phyloP scores from a whole-genome alignment of 257 asterid genomes.

The Thymus mandschuricus region DNA sequence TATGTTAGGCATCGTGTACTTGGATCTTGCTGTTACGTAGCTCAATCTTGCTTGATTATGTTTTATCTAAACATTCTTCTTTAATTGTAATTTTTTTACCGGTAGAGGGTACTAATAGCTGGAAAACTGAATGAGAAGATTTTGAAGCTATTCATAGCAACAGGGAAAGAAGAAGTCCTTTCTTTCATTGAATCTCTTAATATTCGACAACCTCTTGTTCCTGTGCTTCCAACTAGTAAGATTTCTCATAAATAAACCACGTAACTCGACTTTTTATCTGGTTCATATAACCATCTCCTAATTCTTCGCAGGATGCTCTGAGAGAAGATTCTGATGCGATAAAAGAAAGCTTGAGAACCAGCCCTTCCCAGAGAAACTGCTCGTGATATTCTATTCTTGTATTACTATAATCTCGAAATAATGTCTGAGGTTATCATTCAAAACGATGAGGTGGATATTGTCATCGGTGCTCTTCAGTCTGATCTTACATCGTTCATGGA shows the following conservation, averaged over 20 bases:
- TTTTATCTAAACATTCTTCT: constrained; percentile 39
- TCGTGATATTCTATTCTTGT: not conserved
- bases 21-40: constrained; percentile 9
- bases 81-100: constrained; percentile 38
- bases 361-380: constrained; percentile 19
- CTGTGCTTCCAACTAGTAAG: constrained; percentile 66
- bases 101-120: constrained; percentile 83
- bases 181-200: constrained; percentile 66
- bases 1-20: constrained; percentile 2
- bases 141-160: constrained; percentile 76
- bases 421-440: constrained; percentile 56
- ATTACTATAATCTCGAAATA: constrained; percentile 25
- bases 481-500: constrained; percentile 86
- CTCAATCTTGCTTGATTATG: constrained; percentile 3
- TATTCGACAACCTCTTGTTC: constrained; percentile 58
- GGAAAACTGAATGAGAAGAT: constrained; percentile 93
- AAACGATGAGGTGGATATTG: constrained; percentile 66
- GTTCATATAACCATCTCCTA: constrained; percentile 29
- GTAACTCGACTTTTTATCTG: constrained; percentile 8
- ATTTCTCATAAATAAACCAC: constrained; percentile 14
- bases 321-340: constrained; percentile 57
- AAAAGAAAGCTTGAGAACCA: constrained; percentile 25
- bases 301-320: constrained; percentile 74
- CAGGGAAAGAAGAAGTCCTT: constrained; percentile 89
- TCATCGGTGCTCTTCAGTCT: constrained; percentile 66